These are phyloP conservation scores for Backusella circina DNA, from an alignment of 192 early-diverging fungal species.

Conservation along the genomic window DNA sequence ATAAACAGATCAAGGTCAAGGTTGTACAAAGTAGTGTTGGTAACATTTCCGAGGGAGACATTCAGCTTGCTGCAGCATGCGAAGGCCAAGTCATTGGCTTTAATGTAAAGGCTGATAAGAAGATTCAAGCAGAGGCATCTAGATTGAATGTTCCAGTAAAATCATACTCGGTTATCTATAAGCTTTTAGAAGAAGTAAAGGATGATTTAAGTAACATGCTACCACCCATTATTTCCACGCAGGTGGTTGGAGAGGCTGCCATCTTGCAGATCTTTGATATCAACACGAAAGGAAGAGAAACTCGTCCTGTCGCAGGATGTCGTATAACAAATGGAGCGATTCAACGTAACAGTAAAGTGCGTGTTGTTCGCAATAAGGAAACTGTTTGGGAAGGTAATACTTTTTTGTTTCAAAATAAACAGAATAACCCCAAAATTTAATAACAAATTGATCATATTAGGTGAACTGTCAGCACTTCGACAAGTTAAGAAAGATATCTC, in stretches of 20 bases:
- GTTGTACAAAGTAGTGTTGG: constrained; percentile 84
- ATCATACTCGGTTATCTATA: constrained; percentile 85
- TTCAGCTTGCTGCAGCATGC: constrained; percentile 64
- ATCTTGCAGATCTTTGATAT: constrained; percentile 84
- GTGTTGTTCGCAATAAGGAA: constrained; percentile 65
- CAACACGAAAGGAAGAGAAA: constrained; percentile 69
- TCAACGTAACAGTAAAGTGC: constrained; percentile 51
- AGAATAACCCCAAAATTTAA: background rate
- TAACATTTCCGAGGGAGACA: constrained; percentile 80
- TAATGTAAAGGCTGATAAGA: constrained; percentile 84
- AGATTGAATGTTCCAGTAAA: constrained; percentile 62
- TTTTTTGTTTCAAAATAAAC: constrained; percentile 20
- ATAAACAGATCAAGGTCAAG: constrained; percentile 68
- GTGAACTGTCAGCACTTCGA: constrained; percentile 70
- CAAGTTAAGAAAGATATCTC: constrained; percentile 87
- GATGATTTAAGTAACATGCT: constrained; percentile 67
- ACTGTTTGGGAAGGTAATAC: constrained; percentile 69
- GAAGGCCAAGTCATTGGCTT: constrained; percentile 78
- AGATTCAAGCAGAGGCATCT: constrained; percentile 56
- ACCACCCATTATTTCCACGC: constrained; percentile 72
- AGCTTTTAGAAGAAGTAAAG: constrained; percentile 89
- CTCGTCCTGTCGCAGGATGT: constrained; percentile 81
- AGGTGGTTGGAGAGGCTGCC: constrained; percentile 86
- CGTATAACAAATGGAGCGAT: constrained; percentile 76
- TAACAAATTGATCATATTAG: constrained; percentile 17